Evolutionary conservation across 192 early-diverging fungal genomes (phyloP).

Genomic region (Gigaspora rosea): DNA sequence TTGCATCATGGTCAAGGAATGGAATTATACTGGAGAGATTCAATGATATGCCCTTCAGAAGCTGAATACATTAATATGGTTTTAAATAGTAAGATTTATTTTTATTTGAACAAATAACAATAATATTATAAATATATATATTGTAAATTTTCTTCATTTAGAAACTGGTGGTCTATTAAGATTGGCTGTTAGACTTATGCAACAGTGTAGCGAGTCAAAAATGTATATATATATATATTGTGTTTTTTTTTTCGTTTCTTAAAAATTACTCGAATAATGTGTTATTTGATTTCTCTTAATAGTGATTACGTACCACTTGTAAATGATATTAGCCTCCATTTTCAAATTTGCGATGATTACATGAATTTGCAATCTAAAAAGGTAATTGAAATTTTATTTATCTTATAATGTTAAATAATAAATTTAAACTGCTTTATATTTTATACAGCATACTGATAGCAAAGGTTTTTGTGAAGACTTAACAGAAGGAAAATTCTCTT

Average conservation of each 20-base stretch:
- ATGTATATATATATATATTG: constrained; percentile 29
- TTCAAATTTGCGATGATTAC: constrained; percentile 97
- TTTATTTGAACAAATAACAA: background rate
- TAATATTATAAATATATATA: background rate
- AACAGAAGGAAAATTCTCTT: constrained; percentile 99
- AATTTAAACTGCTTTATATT: constrained; percentile 6
- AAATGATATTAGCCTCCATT: constrained; percentile 88
- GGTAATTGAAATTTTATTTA: constrained; percentile 44
- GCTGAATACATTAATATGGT: constrained; percentile 95
- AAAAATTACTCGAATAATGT: background rate
- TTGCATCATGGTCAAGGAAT: constrained; percentile 96
- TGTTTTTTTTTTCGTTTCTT: background rate
- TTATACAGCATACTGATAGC: constrained; percentile 76
- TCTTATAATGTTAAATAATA: background rate
- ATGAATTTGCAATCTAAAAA: constrained; percentile 86
- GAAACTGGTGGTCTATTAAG: constrained; percentile 97
- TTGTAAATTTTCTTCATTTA: constrained; percentile 33
- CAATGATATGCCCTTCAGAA: constrained; percentile 86
- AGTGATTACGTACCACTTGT: constrained; percentile 86
- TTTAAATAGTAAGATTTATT: constrained; percentile 71
- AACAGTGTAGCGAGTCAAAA: constrained; percentile 58
- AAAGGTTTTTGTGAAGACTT: constrained; percentile 99
- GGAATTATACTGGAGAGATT: constrained; percentile 97
- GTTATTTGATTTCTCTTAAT: background rate
- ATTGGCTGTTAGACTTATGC: constrained; percentile 93